These are phyloP conservation scores for Aureobasidium subglaciale DNA, from an alignment of 2,329 filamentous ascomycete genomes.

Conservation along the genomic window DNA sequence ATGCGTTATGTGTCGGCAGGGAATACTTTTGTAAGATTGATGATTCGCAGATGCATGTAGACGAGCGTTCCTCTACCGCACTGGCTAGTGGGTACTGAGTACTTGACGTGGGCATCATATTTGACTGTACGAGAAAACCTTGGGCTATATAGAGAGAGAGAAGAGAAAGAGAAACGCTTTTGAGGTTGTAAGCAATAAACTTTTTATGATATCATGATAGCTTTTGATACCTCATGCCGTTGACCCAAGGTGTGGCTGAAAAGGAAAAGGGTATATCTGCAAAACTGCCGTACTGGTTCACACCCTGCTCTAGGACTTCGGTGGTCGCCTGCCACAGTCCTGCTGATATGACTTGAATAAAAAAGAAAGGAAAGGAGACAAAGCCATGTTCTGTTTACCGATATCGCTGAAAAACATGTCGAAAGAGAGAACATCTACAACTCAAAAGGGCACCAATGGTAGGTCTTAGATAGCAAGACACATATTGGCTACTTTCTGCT, in stretches of 20 bases:
- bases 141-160: background rate
- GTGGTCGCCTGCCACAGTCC: background rate
- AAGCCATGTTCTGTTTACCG: background rate
- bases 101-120: background rate
- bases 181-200: background rate
- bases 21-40: background rate
- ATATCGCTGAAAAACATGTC: background rate
- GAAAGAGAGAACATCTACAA: background rate
- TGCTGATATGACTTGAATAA: background rate
- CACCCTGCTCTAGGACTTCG: background rate
- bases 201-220: background rate
- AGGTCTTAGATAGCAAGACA: too few relatives aligned
- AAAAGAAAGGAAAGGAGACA: background rate
- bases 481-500: conserved; percentile 6
- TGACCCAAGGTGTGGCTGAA: background rate
- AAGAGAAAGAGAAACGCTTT: background rate
- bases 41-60: background rate
- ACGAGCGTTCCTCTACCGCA: background rate
- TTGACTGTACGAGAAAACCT: too few relatives aligned
- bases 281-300: background rate
- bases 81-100: background rate
- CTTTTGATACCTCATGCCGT: background rate
- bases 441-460: too few relatives aligned
- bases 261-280: conserved; percentile 1
- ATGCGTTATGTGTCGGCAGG: too few relatives aligned